These are phyloP conservation scores for Pseudocercospora fuligena DNA, from an alignment of 2,329 filamentous ascomycete genomes.

Conservation along the genomic window DNA sequence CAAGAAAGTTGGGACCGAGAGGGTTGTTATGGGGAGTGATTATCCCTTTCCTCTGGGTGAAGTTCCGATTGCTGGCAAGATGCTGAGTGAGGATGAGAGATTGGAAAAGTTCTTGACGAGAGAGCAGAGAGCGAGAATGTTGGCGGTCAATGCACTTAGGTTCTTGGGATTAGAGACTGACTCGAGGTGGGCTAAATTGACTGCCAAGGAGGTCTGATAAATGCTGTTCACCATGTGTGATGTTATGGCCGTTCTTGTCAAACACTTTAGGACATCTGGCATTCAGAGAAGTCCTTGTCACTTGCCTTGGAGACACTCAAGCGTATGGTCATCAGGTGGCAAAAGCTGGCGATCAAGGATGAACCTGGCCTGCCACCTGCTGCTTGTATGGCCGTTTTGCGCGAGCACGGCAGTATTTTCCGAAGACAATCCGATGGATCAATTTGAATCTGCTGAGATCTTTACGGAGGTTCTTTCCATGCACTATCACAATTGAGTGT, in stretches of 20 bases:
- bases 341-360: too few relatives aligned
- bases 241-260: too few relatives aligned
- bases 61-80: constrained; percentile 16
- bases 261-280: too few relatives aligned
- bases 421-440: neutral
- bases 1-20: constrained; percentile 20
- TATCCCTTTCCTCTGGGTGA: constrained; percentile 22
- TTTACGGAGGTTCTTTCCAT: too few relatives aligned
- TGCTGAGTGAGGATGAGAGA: constrained; percentile 15
- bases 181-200: constrained; percentile 11
- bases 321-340: too few relatives aligned
- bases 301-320: too few relatives aligned
- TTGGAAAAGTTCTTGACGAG: constrained; percentile 14
- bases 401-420: neutral
- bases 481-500: too few relatives aligned
- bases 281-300: neutral
- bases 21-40: constrained; percentile 23
- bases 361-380: too few relatives aligned
- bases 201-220: neutral
- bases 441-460: too few relatives aligned
- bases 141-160: constrained; percentile 16
- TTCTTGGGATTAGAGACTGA: constrained; percentile 16
- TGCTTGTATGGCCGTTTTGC: too few relatives aligned
- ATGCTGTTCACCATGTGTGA: neutral
- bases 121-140: constrained; percentile 17